Percentiles rank a stretch among this genome's conserved stretches.
Evolutionary conservation across 1,284 basidiomycete species (phyloP).

Genomic region (Pseudozyma hubeiensis): DNA sequence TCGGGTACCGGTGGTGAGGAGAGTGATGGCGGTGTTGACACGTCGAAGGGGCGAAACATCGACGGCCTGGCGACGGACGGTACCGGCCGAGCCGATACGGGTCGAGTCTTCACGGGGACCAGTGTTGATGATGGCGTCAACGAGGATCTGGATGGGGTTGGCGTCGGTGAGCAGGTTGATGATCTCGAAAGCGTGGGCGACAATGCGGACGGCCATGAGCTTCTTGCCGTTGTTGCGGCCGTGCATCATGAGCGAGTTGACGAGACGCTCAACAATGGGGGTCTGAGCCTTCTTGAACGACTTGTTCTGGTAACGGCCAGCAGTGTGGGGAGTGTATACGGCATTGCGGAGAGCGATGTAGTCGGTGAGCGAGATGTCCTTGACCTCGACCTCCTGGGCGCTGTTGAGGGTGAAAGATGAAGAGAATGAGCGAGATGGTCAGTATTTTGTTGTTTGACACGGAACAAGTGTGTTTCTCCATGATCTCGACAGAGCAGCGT

Average conservation of each 20-base stretch:
- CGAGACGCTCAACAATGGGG: slow-evolving; percentile 99
- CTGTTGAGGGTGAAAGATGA: slow-evolving; percentile 24
- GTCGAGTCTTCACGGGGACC: slow-evolving; percentile 99
- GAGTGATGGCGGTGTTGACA: slow-evolving; percentile 96
- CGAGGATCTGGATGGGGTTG: slow-evolving; percentile 98
- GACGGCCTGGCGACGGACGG: slow-evolving; percentile 99
- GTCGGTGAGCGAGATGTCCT: slow-evolving; percentile 85
- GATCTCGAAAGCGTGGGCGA: slow-evolving; percentile 99
- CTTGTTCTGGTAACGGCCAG: slow-evolving; percentile 99
- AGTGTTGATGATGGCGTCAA: slow-evolving; percentile 99
- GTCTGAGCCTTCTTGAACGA: slow-evolving; percentile 99
- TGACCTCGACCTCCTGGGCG: slow-evolving; percentile 87
- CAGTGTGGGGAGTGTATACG: slow-evolving; percentile 95
- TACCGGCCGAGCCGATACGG: slow-evolving; percentile 99
- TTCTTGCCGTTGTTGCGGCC: slow-evolving; percentile 99
- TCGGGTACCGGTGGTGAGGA: slow-evolving; percentile 96
- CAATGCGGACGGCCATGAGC: slow-evolving; percentile 98
- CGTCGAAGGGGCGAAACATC: slow-evolving; percentile 98
- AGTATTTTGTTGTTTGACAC: background rate
- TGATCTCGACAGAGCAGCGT: background rate
- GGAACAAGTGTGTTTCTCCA: background rate
- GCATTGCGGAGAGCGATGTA: slow-evolving; percentile 99
- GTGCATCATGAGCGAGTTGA: slow-evolving; percentile 98
- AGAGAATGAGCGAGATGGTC: slow-evolving; percentile 20
- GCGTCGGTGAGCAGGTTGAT: slow-evolving; percentile 99